Evolutionary conservation across 768 basidiomycete species (phyloP).

Genomic region (Psilocybe subaeruginosa): DNA sequence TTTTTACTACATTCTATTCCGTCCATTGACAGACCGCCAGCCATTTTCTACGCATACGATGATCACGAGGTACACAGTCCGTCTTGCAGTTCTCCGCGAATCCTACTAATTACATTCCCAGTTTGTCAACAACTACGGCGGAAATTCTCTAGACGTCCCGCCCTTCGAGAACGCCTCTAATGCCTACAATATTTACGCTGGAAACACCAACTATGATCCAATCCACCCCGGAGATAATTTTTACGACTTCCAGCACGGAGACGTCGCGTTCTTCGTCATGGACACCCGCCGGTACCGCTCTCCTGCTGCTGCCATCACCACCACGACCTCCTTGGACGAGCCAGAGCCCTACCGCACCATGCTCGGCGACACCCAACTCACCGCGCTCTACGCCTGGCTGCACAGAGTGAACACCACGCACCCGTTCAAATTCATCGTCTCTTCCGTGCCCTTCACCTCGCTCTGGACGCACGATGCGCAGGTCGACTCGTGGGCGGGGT

Average conservation of each 20-base stretch:
- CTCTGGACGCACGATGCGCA: constrained; percentile 69
- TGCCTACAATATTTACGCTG: constrained; percentile 67
- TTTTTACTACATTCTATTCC: not conserved
- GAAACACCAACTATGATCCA: constrained; percentile 64
- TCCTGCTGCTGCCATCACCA: constrained; percentile 20
- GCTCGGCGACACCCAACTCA: constrained; percentile 69
- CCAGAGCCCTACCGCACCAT: constrained; percentile 55
- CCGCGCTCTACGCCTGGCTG: constrained; percentile 66
- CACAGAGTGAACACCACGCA: constrained; percentile 66
- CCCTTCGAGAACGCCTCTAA: constrained; percentile 62
- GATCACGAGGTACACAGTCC: constrained; percentile 60
- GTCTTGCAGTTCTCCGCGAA: not conserved
- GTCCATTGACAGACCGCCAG: constrained; percentile 33
- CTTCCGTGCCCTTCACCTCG: constrained; percentile 74
- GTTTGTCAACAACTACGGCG: constrained; percentile 72
- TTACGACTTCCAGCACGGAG: constrained; percentile 66
- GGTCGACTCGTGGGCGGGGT: constrained; percentile 74
- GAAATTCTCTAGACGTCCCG: constrained; percentile 52
- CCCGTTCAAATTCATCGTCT: constrained; percentile 78
- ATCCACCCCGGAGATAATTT: constrained; percentile 47
- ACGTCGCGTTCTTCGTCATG: constrained; percentile 77
- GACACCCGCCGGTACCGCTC: constrained; percentile 69
- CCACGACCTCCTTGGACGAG: constrained; percentile 10
- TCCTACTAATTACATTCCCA: constrained; percentile 22
- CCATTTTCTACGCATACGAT: constrained; percentile 71